Conservation (phyloP, 2,329 filamentous ascomycete genomes). For the Colletotrichum eleusines region DNA sequence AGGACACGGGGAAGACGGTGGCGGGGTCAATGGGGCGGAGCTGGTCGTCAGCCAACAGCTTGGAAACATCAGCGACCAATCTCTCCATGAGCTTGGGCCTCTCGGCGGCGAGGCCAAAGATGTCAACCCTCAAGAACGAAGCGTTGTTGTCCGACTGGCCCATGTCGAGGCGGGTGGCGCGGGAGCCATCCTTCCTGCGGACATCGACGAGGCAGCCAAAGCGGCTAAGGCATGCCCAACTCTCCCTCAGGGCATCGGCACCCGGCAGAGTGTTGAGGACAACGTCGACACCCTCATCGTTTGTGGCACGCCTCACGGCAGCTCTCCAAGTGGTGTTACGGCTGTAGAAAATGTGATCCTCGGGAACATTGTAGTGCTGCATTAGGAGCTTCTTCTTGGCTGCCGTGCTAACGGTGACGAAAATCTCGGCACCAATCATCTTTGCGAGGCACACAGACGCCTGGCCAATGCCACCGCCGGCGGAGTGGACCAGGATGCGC, state of each 20-base stretch:
- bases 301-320: constrained; percentile 48
- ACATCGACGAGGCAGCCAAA: constrained; percentile 63
- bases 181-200: constrained; percentile 54
- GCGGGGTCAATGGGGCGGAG: constrained; percentile 54
- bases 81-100: constrained; percentile 56
- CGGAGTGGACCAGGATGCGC: constrained; percentile 53
- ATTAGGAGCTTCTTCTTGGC: constrained; percentile 51
- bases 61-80: constrained; percentile 53
- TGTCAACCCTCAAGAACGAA: constrained; percentile 60
- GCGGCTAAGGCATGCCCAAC: constrained; percentile 58
- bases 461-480: constrained; percentile 53
- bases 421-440: constrained; percentile 50
- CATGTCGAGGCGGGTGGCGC: constrained; percentile 61
- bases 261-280: constrained; percentile 58
- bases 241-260: constrained; percentile 56
- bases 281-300: constrained; percentile 51
- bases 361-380: constrained; percentile 46
- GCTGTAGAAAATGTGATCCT: constrained; percentile 47
- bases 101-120: constrained; percentile 58
- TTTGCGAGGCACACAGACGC: constrained; percentile 52
- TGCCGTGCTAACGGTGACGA: constrained; percentile 48
- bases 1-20: constrained; percentile 52
- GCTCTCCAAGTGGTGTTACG: constrained; percentile 48
- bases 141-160: constrained; percentile 61
- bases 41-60: constrained; percentile 50